Percentiles rank a stretch among this genome's conserved stretches.
These are phyloP conservation scores for Sarocladiaceae sp. DNA, from an alignment of 2,329 filamentous ascomycete genomes.

Conservation along the genomic window DNA sequence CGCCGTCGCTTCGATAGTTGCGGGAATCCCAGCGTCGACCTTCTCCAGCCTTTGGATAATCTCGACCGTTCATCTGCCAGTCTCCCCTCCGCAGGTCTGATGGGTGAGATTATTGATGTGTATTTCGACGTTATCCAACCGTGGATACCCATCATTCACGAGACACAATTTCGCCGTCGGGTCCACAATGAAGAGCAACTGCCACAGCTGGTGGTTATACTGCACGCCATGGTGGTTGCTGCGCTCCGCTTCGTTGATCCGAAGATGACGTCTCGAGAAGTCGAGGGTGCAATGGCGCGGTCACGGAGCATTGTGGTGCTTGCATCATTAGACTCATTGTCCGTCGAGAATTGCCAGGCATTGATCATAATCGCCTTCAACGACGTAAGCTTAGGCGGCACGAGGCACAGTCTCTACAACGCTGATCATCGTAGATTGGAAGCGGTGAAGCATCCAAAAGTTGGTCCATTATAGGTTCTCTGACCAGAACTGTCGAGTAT, in stretches of 20 bases:
- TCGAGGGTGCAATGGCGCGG: constrained; percentile 12
- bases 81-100: constrained; percentile 12
- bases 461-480: constrained; percentile 25
- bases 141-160: constrained; percentile 35
- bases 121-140: constrained; percentile 36
- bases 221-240: constrained; percentile 30
- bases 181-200: constrained; percentile 21
- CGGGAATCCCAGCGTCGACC: constrained; percentile 17
- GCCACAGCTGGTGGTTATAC: constrained; percentile 23
- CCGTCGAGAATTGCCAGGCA: constrained; percentile 32
- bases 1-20: constrained; percentile 19
- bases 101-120: constrained; percentile 18
- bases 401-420: not conserved
- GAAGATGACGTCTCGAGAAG: constrained; percentile 16
- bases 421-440: constrained; percentile 20
- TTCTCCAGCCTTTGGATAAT: no score
- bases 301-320: constrained; percentile 23
- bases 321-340: constrained; percentile 27
- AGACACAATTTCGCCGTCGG: constrained; percentile 22
- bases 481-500: constrained; percentile 26
- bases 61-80: constrained; percentile 17
- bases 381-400: constrained; percentile 21
- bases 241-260: constrained; percentile 21
- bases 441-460: constrained; percentile 20
- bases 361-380: constrained; percentile 33